Evolutionary conservation across 2,329 filamentous ascomycete genomes (phyloP).

Genomic region (Podosphaera leucotricha): DNA sequence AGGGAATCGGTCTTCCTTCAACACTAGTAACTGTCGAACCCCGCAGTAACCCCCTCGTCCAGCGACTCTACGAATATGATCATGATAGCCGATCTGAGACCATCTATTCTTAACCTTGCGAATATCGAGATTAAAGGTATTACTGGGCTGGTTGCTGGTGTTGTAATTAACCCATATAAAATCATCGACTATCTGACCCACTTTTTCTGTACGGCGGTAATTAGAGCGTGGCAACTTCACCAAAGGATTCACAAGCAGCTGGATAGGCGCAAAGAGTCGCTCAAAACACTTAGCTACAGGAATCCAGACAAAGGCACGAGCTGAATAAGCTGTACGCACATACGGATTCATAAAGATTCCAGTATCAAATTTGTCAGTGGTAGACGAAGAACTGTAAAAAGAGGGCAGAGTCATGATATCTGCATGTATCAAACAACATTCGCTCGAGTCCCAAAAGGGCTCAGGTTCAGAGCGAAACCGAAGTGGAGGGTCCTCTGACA

Average conservation of each 20-base stretch:
- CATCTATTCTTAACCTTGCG: neutral
- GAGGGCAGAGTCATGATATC: conserved; percentile 19
- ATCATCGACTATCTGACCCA: conserved; percentile 30
- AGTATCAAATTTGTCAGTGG: conserved; percentile 19
- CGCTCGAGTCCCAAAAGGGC: conserved; percentile 36
- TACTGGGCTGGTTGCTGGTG: neutral
- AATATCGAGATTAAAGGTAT: neutral
- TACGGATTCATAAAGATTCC: conserved; percentile 55
- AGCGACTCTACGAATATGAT: neutral
- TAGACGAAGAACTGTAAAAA: neutral
- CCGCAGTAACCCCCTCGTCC: conserved; percentile 1
- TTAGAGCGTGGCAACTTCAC: conserved; percentile 35
- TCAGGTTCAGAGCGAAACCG: conserved; percentile 33
- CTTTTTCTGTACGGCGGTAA: conserved; percentile 31
- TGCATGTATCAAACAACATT: conserved; percentile 35
- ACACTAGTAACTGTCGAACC: conserved; percentile 1
- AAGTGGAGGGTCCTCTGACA: conserved; percentile 5
- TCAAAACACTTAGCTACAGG: conserved; percentile 39
- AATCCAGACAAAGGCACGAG: conserved; percentile 32
- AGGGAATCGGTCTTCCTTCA: conserved; percentile 1
- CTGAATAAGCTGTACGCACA: conserved; percentile 45
- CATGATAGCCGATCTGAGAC: neutral
- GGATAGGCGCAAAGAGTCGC: conserved; percentile 33
- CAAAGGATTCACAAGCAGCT: conserved; percentile 31
- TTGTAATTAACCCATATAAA: conserved; percentile 21